phyloP scores from a whole-genome alignment of 352 stramenopile species.

The Phytophthora ramorum region DNA sequence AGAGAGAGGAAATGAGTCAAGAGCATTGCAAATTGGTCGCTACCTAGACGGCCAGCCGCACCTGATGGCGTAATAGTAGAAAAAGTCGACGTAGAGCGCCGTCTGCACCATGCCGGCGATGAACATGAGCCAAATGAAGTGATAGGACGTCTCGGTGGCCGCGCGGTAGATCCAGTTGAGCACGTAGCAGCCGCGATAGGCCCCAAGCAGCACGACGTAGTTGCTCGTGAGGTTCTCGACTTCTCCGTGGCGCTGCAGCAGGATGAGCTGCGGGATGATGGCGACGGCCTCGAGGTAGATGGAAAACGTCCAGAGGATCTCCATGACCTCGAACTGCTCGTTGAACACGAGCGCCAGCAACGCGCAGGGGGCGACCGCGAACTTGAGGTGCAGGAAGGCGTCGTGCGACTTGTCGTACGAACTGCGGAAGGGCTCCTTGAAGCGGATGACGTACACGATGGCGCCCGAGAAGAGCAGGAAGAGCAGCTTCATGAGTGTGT shows the following conservation, averaged over 20 bases:
- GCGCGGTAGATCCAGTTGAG: conserved; percentile 99
- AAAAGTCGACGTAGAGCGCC: conserved; percentile 99
- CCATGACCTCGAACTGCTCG: conserved; percentile 91
- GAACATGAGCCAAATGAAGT: conserved; percentile 99
- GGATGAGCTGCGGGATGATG: conserved; percentile 99
- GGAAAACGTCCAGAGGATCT: conserved; percentile 99
- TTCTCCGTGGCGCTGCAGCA: conserved; percentile 98
- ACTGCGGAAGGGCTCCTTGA: conserved; percentile 95
- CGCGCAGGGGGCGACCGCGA: conserved; percentile 96
- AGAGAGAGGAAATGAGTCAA: background rate
- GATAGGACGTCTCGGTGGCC: conserved; percentile 96
- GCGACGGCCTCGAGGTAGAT: conserved; percentile 99
- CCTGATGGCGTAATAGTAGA: conserved; percentile 99
- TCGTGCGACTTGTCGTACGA: conserved; percentile 99
- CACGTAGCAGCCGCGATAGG: conserved; percentile 99
- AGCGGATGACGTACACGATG: conserved; percentile 99
- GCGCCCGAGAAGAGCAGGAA: conserved; percentile 97
- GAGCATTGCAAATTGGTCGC: background rate
- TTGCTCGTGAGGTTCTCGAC: conserved; percentile 99
- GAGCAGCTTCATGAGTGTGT: conserved; percentile 99
- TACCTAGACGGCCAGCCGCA: conserved; percentile 28
- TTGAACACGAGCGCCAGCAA: conserved; percentile 97
- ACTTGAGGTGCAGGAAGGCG: conserved; percentile 98
- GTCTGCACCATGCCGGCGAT: conserved; percentile 99
- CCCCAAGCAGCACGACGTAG: conserved; percentile 99